A percentile compares a stretch with the other conserved stretches of the same genome.
phyloP scores from a whole-genome alignment of 768 basidiomycete genomes.

The Psilocybe subaeruginosa region DNA sequence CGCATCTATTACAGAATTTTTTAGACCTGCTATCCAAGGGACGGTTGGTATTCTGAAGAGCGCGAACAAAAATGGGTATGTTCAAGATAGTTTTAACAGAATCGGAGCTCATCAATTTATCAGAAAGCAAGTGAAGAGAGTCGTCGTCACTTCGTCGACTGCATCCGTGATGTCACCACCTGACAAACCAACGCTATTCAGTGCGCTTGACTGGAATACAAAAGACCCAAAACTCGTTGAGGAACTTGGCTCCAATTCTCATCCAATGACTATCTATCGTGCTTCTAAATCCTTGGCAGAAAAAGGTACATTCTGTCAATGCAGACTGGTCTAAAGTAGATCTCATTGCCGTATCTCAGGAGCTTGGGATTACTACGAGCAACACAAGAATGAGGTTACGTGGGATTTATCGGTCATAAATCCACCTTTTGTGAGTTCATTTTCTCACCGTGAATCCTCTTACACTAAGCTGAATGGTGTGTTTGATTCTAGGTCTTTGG shows the following conservation, averaged over 20 bases:
- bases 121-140: constrained; percentile 52
- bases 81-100: constrained; percentile 21
- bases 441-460: no score
- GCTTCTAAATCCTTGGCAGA: constrained; percentile 73
- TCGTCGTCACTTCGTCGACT: constrained; percentile 69
- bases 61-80: constrained; percentile 55
- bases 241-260: constrained; percentile 46
- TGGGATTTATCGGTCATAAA: constrained; percentile 58
- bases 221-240: constrained; percentile 44
- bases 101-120: no score
- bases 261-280: constrained; percentile 40
- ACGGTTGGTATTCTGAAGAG: constrained; percentile 66
- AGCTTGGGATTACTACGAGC: constrained; percentile 42
- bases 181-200: constrained; percentile 34
- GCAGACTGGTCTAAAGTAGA: no score
- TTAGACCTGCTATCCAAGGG: constrained; percentile 65
- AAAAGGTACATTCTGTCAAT: constrained; percentile 36
- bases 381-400: constrained; percentile 41
- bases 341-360: constrained; percentile 25
- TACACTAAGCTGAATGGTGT: no score
- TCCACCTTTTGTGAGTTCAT: constrained; percentile 37
- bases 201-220: constrained; percentile 69
- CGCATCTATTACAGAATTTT: constrained; percentile 57
- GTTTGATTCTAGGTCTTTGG: constrained; percentile 28
- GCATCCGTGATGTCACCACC: constrained; percentile 44